These are phyloP conservation scores for Lactarius sanguifluus DNA, from an alignment of 768 basidiomycete species.

Conservation along the genomic window DNA sequence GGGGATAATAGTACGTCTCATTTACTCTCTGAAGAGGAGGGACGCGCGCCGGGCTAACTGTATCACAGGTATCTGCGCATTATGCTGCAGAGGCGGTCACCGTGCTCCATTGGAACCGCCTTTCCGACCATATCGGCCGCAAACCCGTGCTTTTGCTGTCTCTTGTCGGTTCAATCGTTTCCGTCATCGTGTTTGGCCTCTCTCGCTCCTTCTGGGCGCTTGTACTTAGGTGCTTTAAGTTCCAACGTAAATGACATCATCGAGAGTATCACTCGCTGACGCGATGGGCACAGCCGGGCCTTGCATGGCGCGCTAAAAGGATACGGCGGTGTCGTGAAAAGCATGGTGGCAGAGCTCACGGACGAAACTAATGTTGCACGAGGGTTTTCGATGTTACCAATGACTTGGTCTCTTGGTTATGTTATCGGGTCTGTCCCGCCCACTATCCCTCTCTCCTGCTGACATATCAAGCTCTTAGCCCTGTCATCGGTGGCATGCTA, in stretches of 20 bases:
- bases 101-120: neutral
- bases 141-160: neutral
- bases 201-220: neutral
- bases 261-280: neutral
- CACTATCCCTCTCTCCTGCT: neutral
- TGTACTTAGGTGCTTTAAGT: neutral
- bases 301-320: neutral
- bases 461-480: constrained; percentile 11
- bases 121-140: neutral
- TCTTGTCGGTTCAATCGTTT: neutral
- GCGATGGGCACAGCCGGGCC: neutral
- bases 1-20: neutral
- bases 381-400: constrained; percentile 1
- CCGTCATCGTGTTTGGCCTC: neutral
- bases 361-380: neutral
- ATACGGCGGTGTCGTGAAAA: neutral
- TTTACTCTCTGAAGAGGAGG: neutral
- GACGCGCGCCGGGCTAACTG: neutral
- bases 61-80: neutral
- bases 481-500: constrained; percentile 29
- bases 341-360: neutral
- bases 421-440: constrained; percentile 17
- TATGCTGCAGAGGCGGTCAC: neutral
- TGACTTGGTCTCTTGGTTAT: neutral
- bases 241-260: neutral